phyloP scores from a whole-genome alignment of 2,329 filamentous ascomycete species.

The Pseudocercospora cruenta region DNA sequence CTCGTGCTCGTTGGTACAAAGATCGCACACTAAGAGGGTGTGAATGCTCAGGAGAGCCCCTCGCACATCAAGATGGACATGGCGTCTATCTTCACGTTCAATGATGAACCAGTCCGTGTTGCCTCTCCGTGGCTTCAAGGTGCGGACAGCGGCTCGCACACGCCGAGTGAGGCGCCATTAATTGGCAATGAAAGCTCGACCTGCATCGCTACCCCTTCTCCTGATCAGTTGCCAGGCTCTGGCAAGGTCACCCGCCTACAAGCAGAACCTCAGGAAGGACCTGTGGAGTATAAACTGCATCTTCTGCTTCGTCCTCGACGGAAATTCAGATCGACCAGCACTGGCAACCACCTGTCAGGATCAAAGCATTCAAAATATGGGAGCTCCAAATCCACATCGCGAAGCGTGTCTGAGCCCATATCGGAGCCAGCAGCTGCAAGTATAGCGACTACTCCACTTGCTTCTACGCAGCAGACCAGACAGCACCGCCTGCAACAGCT shows the following conservation, averaged over 20 bases:
- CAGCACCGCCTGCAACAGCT: conserved; percentile 86
- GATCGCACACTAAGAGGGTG: not conserved
- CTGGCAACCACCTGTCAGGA: conserved; percentile 56
- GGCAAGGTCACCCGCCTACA: conserved; percentile 70
- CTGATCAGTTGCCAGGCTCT: not conserved
- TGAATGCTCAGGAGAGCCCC: not conserved
- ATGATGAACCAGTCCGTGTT: conserved; percentile 83
- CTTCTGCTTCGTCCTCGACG: conserved; percentile 78
- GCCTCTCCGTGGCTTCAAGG: conserved; percentile 81
- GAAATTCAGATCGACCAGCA: conserved; percentile 73
- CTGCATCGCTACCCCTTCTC: not conserved
- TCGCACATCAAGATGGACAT: conserved; percentile 50
- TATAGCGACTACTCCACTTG: conserved; percentile 13
- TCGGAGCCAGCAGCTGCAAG: conserved; percentile 28
- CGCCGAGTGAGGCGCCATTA: not conserved
- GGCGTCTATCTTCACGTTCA: conserved; percentile 96
- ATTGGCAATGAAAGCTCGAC: not conserved
- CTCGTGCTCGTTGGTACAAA: not conserved
- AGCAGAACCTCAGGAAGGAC: conserved; percentile 89
- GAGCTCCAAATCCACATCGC: conserved; percentile 21
- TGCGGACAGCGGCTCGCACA: conserved; percentile 7
- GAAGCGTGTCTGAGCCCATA: conserved; percentile 33
- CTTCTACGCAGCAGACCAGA: conserved; percentile 65
- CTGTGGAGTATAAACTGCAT: conserved; percentile 96
- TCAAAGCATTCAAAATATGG: conserved; percentile 52